Evolutionary conservation across 176 grass and related monocot species (phyloP), one percentile per base, ranked within the genome.

Genomic region (Sorghum bicolor): DNA sequence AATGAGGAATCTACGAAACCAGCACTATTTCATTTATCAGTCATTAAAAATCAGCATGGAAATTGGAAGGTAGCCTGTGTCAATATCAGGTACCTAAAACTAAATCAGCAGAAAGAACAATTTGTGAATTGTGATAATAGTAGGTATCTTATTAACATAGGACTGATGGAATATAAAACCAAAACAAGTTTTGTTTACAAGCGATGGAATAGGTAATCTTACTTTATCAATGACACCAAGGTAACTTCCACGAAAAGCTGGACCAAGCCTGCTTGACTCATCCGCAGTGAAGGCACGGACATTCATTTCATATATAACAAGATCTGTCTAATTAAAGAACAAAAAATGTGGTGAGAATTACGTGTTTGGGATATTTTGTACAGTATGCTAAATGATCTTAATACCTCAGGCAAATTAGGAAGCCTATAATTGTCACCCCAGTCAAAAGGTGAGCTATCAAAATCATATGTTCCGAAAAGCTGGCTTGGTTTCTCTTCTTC

Each of bases 231-330:
- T 99, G 40, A 96, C 78, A 83, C 93, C 96, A 72, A 99, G 93
- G 82, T 99, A 99, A 81, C 93, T 99, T 58, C 96, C 93, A 60
- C 93, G 41, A 87, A 92, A 67, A 72, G 75, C 78, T 77, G 74
- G 50, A 81, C 87, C 83, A 85, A 99, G 73, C 25, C 66, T 79
- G 67, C 96, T 99, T 32, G 91, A 94, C 19, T 92, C 83, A 25
- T 99, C 93, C 78, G 75, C 87, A n/a, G 96, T 99, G 86, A 94
- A 99, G 78, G 87, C 85, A 29, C 91, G 91, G 65, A 94, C 91
- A 77, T 94, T 99, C 96, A 99, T 99, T 89, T 99, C 96, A 87
- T 99, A 99, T 89, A 99, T 94, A 50, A 99, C 93, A 67, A 99
- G 93, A 88, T 99, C 96, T 85, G 91, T 82, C 93, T 99, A 89